Percentiles rank a stretch among this genome's conserved stretches.
These are phyloP conservation scores for Apiospora kogelbergensis DNA, from an alignment of 2,329 filamentous ascomycete genomes.

Conservation along the genomic window DNA sequence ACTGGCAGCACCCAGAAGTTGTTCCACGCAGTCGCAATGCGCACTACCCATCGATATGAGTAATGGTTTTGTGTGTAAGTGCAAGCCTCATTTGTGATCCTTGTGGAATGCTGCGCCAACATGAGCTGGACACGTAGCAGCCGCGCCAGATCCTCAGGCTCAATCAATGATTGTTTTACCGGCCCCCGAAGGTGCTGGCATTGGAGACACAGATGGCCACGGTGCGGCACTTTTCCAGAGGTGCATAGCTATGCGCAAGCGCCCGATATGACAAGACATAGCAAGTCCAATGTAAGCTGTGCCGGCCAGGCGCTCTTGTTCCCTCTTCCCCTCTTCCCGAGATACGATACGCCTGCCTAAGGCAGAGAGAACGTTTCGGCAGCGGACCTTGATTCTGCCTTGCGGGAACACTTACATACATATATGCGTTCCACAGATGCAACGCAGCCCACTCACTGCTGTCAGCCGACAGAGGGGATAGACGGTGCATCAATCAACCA, in stretches of 20 bases:
- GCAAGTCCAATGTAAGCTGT: not conserved
- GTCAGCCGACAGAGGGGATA: not conserved
- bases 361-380: not conserved
- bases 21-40: not conserved
- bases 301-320: not conserved
- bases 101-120: not conserved
- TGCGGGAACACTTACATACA: not conserved
- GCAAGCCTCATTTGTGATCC: not conserved
- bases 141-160: not conserved
- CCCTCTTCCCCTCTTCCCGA: not conserved
- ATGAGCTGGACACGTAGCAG: not conserved
- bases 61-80: not conserved
- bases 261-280: not conserved
- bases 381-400: not conserved
- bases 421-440: not conserved
- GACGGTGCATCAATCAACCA: not conserved
- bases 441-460: not conserved
- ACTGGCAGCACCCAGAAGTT: not conserved
- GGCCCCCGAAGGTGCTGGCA: not conserved
- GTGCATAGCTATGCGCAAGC: not conserved
- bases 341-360: not conserved
- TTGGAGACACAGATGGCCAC: not conserved
- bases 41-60: not conserved
- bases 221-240: not conserved
- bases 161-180: not conserved